Evolutionary conservation across 345 rosid species (phyloP).

Genomic region (Camelina sativa): DNA sequence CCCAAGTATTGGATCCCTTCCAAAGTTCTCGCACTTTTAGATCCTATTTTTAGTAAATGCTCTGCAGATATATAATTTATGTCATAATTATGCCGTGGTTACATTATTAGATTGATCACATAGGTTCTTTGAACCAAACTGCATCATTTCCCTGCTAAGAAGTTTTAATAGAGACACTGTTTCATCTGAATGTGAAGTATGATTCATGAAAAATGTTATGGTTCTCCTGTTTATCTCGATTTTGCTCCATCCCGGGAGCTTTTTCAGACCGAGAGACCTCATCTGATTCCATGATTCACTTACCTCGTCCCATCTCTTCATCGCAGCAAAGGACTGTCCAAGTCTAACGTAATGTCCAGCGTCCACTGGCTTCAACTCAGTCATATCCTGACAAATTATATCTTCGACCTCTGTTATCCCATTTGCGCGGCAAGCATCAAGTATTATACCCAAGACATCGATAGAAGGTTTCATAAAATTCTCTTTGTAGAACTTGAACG

Average conservation of each 20-base stretch:
- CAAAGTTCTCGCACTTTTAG: background rate
- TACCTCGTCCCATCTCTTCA: constrained; percentile 61
- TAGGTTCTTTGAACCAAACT: constrained; percentile 11
- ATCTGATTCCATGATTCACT: constrained; percentile 57
- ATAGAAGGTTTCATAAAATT: constrained; percentile 47
- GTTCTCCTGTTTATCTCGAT: constrained; percentile 51
- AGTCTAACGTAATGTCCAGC: constrained; percentile 63
- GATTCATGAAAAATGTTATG: constrained; percentile 56
- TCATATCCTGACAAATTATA: constrained; percentile 48
- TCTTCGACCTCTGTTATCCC: constrained; percentile 48
- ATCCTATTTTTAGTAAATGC: constrained; percentile 30
- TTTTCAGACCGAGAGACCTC: constrained; percentile 62
- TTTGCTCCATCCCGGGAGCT: constrained; percentile 67
- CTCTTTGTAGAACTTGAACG: constrained; percentile 56
- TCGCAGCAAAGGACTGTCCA: constrained; percentile 59
- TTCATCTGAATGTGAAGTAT: constrained; percentile 57
- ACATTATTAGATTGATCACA: background rate
- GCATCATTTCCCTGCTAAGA: constrained; percentile 50
- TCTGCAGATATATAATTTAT: constrained; percentile 3
- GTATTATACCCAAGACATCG: constrained; percentile 59
- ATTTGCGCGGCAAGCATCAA: constrained; percentile 57
- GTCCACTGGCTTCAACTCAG: constrained; percentile 46
- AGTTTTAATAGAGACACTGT: constrained; percentile 44
- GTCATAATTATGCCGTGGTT: background rate
- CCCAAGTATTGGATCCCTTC: constrained; percentile 41